These are phyloP conservation scores for Acanthamoeba castellanii DNA, from an alignment of 208 protist genomes.

Conservation along the genomic window DNA sequence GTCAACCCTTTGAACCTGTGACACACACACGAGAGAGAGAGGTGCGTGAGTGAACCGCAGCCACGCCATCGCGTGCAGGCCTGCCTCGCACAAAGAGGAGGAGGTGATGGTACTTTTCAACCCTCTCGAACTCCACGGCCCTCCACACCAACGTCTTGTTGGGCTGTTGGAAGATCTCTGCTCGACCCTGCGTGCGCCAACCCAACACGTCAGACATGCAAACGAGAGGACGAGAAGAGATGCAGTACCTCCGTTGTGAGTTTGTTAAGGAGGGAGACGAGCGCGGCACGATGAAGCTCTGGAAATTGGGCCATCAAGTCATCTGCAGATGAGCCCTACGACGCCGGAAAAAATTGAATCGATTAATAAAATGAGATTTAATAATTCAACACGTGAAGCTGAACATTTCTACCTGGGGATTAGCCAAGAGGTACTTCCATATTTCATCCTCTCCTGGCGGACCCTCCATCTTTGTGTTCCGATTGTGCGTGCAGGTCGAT, in stretches of 20 bases:
- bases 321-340: neutral
- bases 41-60: too few species aligned
- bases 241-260: neutral
- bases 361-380: neutral
- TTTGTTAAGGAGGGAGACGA: neutral
- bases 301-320: neutral
- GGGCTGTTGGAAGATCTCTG: neutral
- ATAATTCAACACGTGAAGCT: neutral
- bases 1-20: constrained; percentile 68
- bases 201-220: neutral
- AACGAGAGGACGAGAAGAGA: neutral
- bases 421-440: neutral
- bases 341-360: neutral
- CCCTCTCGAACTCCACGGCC: neutral
- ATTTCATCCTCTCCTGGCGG: neutral
- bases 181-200: neutral
- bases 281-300: neutral
- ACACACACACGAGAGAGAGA: too few species aligned
- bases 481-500: neutral
- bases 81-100: too few species aligned
- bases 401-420: neutral
- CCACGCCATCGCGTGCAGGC: too few species aligned
- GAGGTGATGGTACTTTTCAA: neutral
- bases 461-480: neutral
- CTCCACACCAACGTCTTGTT: neutral